Base-by-base conservation (phyloP, 768 basidiomycete species). In the Daedalea quercina region DNA sequence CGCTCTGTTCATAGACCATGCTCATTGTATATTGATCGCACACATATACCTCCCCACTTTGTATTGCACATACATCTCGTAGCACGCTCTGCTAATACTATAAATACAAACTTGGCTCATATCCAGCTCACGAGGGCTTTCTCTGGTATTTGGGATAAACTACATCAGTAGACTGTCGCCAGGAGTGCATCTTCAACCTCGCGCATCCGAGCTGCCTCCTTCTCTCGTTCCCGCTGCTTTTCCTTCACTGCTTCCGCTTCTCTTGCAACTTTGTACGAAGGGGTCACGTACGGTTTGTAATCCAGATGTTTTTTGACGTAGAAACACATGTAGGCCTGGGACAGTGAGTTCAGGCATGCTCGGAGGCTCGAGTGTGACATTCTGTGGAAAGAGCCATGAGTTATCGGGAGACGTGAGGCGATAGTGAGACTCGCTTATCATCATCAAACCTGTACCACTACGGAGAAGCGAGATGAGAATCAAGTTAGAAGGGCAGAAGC, bases 361-460 rank as follows among this genome's bases (percentile, higher is more conserved):
- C 77, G 74, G 20, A 94, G 74, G 23, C 74, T 85, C 11, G 91
- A 81, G 20, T 76, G 78, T 0, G 83, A 83, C 9, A 94, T 90
- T 68, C 86, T 87, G 62, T 22, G 44, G 34, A 50, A 42, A 42
- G 23, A 47, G 37, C 47, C 52, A 44, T 51, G 52, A 51, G 49
- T 42, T 33, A 35, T 51, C 24, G 28, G 23, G n/a, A 26, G 51
- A 56, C 26, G 31, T 42, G 55, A 51, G 47, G 23, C 46, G 22
- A 20, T 34, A 20, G n/a, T 44, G 17, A 45, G 20, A 65, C 81
- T 65, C 61, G 90, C 88, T 90, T 95, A 61, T 94, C 93, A 63
- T 96, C 94, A 66, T 96, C 93, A 67, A 92, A 93, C 22, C 85
- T 85, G 70, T 89, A 95, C 92, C 92, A 97, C 85, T 94, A 65